Evolutionary conservation across 2,329 filamentous ascomycete genomes (phyloP).

Genomic region (Aspergillus novofumigatus): DNA sequence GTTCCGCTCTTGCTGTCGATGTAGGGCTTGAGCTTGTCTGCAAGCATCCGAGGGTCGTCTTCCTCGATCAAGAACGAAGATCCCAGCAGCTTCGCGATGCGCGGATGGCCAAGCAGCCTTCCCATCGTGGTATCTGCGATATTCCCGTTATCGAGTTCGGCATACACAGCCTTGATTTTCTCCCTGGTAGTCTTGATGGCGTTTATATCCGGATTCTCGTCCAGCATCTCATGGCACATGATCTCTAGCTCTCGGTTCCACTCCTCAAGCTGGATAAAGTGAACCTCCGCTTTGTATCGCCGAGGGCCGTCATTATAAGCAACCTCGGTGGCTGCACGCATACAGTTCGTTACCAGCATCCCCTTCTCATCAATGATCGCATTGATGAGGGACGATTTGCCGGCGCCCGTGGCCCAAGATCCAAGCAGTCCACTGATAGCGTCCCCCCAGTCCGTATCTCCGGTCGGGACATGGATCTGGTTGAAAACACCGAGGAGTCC

Average conservation of each 20-base stretch:
- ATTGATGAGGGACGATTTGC: constrained; percentile 62
- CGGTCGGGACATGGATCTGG: not conserved
- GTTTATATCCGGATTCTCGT: constrained; percentile 39
- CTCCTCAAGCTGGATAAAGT: constrained; percentile 52
- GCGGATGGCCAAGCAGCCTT: constrained; percentile 40
- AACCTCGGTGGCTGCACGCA: constrained; percentile 60
- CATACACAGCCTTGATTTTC: constrained; percentile 40
- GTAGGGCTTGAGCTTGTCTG: constrained; percentile 45
- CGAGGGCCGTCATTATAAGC: constrained; percentile 50
- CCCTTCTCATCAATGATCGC: constrained; percentile 59
- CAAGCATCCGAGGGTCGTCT: constrained; percentile 39
- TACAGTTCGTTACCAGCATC: constrained; percentile 54
- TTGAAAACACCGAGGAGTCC: not conserved
- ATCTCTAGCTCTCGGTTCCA: constrained; percentile 52
- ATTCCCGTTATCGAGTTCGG: constrained; percentile 37
- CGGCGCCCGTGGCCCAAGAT: constrained; percentile 54
- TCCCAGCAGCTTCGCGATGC: constrained; percentile 45
- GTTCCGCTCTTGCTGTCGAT: constrained; percentile 52
- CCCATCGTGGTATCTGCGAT: constrained; percentile 35
- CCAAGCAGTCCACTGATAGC: not conserved
- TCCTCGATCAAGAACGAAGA: constrained; percentile 40
- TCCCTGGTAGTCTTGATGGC: constrained; percentile 44
- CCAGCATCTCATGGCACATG: constrained; percentile 48
- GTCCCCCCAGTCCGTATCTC: not conserved
- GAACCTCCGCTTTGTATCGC: constrained; percentile 53